Percentiles rank a stretch among this genome's conserved stretches.
phyloP scores from a whole-genome alignment of 345 rosid genomes.

The Trapa incisa region DNA sequence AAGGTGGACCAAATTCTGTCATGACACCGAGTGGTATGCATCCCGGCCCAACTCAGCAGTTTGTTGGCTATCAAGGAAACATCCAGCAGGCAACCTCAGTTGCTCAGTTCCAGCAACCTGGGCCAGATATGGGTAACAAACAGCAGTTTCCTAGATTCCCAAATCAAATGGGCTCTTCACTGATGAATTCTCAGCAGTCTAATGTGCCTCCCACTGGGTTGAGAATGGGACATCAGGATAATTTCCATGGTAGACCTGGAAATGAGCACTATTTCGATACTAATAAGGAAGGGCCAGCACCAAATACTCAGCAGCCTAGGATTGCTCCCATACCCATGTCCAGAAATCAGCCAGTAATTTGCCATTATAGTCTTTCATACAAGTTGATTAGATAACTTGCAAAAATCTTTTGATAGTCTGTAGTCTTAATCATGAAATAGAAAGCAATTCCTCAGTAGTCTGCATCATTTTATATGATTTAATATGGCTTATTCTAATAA shows the following conservation, averaged over 20 bases:
- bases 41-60: conserved; percentile 43
- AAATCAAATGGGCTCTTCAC: conserved; percentile 37
- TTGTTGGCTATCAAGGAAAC: conserved; percentile 29
- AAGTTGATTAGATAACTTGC: neutral
- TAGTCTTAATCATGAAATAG: too few species aligned
- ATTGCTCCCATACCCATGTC: conserved; percentile 43
- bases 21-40: conserved; percentile 33
- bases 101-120: conserved; percentile 41
- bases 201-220: conserved; percentile 34
- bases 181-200: conserved; percentile 43
- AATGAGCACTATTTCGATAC: conserved; percentile 37
- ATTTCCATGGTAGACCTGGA: conserved; percentile 43
- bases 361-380: neutral
- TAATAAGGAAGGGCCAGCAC: conserved; percentile 43
- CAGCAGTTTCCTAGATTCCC: conserved; percentile 46
- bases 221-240: conserved; percentile 39
- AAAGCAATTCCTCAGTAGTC: neutral
- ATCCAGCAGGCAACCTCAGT: conserved; percentile 31
- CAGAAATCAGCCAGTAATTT: conserved; percentile 32
- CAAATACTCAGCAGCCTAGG: conserved; percentile 46
- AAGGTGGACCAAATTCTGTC: conserved; percentile 33
- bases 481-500: neutral
- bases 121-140: conserved; percentile 40
- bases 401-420: too few species aligned
- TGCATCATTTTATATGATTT: neutral